These are phyloP conservation scores for Schizothecium vesticola DNA, from an alignment of 495 filamentous ascomycete genomes.

Conservation along the genomic window DNA sequence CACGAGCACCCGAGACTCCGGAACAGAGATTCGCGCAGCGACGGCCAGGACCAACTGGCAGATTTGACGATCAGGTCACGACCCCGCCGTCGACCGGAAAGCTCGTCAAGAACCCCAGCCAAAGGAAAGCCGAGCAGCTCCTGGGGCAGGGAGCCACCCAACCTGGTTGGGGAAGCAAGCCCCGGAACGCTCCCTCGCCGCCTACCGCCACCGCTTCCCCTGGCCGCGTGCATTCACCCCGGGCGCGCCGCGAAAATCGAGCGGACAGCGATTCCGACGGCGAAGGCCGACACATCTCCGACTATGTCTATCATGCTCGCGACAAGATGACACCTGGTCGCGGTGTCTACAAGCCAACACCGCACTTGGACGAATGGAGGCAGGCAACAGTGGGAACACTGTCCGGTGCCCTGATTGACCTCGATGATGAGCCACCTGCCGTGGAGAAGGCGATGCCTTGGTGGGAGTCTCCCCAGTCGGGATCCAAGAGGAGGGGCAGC, in stretches of 20 bases:
- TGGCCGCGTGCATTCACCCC: conserved; percentile 3
- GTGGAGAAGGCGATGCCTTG: conserved; percentile 42
- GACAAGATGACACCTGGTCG: conserved; percentile 38
- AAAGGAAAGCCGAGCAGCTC: conserved; percentile 27
- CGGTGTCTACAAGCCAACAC: conserved; percentile 41
- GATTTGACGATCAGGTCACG: conserved; percentile 11
- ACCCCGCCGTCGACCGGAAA: conserved; percentile 15
- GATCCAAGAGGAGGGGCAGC: conserved; percentile 31
- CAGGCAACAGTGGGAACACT: conserved; percentile 48
- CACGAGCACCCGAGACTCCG: background rate
- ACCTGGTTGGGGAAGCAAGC: background rate
- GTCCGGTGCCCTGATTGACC: conserved; percentile 44
- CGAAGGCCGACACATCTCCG: conserved; percentile 35
- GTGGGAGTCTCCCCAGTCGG: conserved; percentile 47
- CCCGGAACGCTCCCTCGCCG: conserved; percentile 4
- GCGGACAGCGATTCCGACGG: conserved; percentile 19
- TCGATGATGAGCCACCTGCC: conserved; percentile 33
- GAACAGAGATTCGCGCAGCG: conserved; percentile 1
- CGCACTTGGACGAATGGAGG: conserved; percentile 55
- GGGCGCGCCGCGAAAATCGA: conserved; percentile 14
- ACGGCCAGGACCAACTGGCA: background rate
- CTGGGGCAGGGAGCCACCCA: conserved; percentile 20
- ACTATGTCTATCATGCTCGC: conserved; percentile 39
- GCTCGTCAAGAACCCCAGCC: conserved; percentile 20
- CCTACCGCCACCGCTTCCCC: conserved; percentile 1